Evolutionary conservation across 805 yeast species (phyloP).

Genomic region (Torulaspora delbrueckii): DNA sequence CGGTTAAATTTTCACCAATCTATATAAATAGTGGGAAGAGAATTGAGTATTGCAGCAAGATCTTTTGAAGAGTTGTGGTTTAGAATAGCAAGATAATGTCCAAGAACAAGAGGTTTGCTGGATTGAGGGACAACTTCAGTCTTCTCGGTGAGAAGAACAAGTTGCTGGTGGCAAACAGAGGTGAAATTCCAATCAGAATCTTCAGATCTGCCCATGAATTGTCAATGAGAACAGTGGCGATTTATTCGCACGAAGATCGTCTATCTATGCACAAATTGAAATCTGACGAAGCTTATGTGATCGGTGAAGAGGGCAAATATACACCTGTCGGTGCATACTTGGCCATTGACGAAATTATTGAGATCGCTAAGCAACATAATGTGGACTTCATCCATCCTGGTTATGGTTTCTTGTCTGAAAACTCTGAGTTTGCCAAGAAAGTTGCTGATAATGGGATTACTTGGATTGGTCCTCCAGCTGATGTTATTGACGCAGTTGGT

Average conservation of each 20-base stretch:
- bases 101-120: constrained; percentile 23
- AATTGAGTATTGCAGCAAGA: too few species aligned
- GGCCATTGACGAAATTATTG: constrained; percentile 90
- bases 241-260: constrained; percentile 93
- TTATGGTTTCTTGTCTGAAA: constrained; percentile 85
- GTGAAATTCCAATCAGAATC: constrained; percentile 81
- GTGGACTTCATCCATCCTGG: constrained; percentile 93
- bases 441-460: constrained; percentile 87
- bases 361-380: constrained; percentile 69
- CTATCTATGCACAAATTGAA: constrained; percentile 91
- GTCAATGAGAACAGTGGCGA: constrained; percentile 95
- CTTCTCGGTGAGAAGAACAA: constrained; percentile 43
- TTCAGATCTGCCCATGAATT: constrained; percentile 97
- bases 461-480: constrained; percentile 92
- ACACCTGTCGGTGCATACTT: constrained; percentile 95
- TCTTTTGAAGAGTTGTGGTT: not conserved
- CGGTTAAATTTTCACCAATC: not conserved
- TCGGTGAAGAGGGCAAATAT: constrained; percentile 83
- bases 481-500: constrained; percentile 90
- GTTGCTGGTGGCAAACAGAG: constrained; percentile 78
- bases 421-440: constrained; percentile 87
- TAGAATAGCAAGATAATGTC: constrained; percentile 6
- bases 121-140: constrained; percentile 33
- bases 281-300: constrained; percentile 89
- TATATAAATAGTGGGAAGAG: too few species aligned